These are phyloP conservation scores for Actinomortierella wolfii DNA, from an alignment of 371 early-diverging fungal species.

Conservation along the genomic window DNA sequence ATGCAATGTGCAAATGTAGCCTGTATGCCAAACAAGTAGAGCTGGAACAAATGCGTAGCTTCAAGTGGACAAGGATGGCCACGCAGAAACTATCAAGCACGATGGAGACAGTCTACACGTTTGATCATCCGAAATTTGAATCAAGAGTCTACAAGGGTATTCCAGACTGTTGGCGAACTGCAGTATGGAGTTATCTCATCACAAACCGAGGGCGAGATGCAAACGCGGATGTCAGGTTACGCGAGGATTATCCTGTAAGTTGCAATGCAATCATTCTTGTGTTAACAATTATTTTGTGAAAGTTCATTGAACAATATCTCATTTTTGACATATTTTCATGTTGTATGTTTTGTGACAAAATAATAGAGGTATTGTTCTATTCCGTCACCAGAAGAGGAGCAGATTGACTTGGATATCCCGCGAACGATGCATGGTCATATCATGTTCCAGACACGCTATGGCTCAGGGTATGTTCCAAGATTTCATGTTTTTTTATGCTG, in stretches of 20 bases:
- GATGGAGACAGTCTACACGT: constrained; percentile 49
- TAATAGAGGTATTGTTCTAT: constrained; percentile 25
- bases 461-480: constrained; percentile 55
- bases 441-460: constrained; percentile 69
- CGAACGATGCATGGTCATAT: constrained; percentile 66
- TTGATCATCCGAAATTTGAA: constrained; percentile 48
- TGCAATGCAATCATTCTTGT: not conserved
- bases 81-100: constrained; percentile 35
- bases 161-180: constrained; percentile 68
- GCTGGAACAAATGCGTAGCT: constrained; percentile 29
- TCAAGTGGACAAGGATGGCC: constrained; percentile 67
- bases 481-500: not conserved
- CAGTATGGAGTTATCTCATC: constrained; percentile 58
- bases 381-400: constrained; percentile 57
- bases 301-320: too few relatives aligned
- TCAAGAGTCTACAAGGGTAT: constrained; percentile 66
- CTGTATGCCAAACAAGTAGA: constrained; percentile 14
- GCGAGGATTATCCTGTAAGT: constrained; percentile 28
- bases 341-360: too few relatives aligned
- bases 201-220: constrained; percentile 26
- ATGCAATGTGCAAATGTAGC: constrained; percentile 6
- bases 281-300: too few relatives aligned
- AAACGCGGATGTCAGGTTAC: constrained; percentile 22
- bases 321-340: too few relatives aligned
- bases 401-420: constrained; percentile 73